Evolutionary conservation across 192 early-diverging fungal genomes (phyloP).

Genomic region (Coemansia sp.): DNA sequence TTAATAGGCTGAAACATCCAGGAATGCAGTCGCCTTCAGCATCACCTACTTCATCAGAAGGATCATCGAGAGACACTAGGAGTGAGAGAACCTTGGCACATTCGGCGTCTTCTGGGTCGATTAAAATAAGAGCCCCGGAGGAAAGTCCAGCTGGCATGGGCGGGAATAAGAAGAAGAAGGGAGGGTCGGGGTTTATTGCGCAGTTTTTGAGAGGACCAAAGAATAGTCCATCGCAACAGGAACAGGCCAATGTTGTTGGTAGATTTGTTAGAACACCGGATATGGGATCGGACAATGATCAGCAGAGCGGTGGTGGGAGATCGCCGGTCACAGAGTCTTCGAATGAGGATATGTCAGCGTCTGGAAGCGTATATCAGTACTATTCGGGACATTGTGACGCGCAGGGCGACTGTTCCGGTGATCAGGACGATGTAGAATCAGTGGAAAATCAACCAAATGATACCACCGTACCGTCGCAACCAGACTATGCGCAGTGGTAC

Average conservation of each 20-base stretch:
- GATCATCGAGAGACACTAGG: slow-evolving; percentile 36
- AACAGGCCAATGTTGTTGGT: slow-evolving; percentile 6
- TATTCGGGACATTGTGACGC: too few species aligned
- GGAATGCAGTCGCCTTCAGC: slow-evolving; percentile 21
- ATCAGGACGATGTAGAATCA: too few species aligned
- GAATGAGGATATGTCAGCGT: too few species aligned
- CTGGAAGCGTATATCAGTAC: too few species aligned
- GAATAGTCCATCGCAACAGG: background rate
- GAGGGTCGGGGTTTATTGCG: slow-evolving; percentile 36
- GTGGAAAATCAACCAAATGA: too few species aligned
- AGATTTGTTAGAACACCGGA: background rate
- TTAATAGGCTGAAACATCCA: slow-evolving; percentile 21
- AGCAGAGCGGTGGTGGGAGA: background rate
- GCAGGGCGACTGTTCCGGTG: too few species aligned
- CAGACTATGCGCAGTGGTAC: background rate
- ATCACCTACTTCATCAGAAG: slow-evolving; percentile 44
- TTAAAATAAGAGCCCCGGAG: too few species aligned
- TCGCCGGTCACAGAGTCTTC: background rate
- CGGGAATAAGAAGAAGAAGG: slow-evolving; percentile 6
- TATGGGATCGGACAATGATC: background rate
- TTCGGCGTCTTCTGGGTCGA: slow-evolving; percentile 32
- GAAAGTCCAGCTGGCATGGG: background rate
- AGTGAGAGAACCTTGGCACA: slow-evolving; percentile 46
- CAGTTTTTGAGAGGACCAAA: slow-evolving; percentile 30
- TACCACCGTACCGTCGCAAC: too few species aligned